Evolutionary conservation across 768 basidiomycete species (phyloP).

Genomic region (Baorangia bicolor): DNA sequence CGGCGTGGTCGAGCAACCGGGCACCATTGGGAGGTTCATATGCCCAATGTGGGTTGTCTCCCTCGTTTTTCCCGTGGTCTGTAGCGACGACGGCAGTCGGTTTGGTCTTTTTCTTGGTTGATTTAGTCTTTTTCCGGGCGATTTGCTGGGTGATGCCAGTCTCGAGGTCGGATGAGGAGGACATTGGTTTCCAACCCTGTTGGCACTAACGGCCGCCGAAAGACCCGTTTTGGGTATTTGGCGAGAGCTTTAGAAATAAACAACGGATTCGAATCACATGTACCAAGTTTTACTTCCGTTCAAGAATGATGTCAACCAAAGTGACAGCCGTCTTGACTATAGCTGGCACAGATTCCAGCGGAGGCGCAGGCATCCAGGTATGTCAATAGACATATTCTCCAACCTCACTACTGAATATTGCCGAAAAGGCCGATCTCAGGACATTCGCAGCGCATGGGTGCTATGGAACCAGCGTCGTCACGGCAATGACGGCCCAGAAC

Average conservation of each 20-base stretch:
- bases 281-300: background rate
- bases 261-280: constrained; percentile 2
- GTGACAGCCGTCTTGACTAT: constrained; percentile 58
- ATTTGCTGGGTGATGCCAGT: constrained; percentile 3
- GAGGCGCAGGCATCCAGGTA: constrained; percentile 90
- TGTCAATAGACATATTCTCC: constrained; percentile 3
- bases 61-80: constrained; percentile 48
- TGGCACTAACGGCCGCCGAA: no score
- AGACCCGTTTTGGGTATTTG: constrained; percentile 26
- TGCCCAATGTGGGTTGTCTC: constrained; percentile 53
- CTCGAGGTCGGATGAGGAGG: constrained; percentile 26
- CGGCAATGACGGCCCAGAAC: constrained; percentile 89
- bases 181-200: constrained; percentile 4
- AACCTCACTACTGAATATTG: background rate
- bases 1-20: constrained; percentile 44
- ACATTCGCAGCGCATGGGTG: constrained; percentile 76
- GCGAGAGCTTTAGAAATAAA: constrained; percentile 28
- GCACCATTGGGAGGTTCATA: constrained; percentile 58
- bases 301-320: constrained; percentile 4
- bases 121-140: constrained; percentile 8
- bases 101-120: constrained; percentile 11
- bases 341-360: constrained; percentile 79
- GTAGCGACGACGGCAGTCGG: constrained; percentile 5
- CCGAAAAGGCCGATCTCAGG: constrained; percentile 77
- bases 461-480: constrained; percentile 80